Percentiles rank a stretch among this genome's conserved stretches.
These are phyloP conservation scores for Sporothrix protearum DNA, from an alignment of 2,329 filamentous ascomycete species.

Conservation along the genomic window DNA sequence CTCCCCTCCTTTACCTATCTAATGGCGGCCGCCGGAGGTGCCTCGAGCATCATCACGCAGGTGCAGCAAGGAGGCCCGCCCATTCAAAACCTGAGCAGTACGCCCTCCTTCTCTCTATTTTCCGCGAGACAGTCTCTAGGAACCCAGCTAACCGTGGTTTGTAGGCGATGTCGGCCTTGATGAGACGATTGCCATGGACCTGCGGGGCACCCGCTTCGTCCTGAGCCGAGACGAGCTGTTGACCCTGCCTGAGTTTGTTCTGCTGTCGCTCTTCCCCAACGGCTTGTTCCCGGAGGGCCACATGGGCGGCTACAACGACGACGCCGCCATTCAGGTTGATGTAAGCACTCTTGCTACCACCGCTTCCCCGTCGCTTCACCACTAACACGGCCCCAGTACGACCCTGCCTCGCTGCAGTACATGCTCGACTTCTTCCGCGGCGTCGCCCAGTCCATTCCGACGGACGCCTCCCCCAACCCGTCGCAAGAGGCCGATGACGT, in stretches of 20 bases:
- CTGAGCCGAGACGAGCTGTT: conserved; percentile 92
- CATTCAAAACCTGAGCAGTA: conserved; percentile 84
- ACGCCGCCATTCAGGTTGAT: conserved; percentile 94
- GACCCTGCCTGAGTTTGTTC: conserved; percentile 93
- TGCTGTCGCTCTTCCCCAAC: conserved; percentile 96
- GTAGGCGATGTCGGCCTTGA: conserved; percentile 72
- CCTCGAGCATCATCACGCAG: conserved; percentile 98
- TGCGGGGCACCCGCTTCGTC: conserved; percentile 91
- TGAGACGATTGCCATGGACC: conserved; percentile 91
- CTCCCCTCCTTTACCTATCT: conserved; percentile 90
- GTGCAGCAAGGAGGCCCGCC: conserved; percentile 91
- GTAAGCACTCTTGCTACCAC: conserved; percentile 59
- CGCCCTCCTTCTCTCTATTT: no score
- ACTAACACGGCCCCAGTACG: conserved; percentile 68
- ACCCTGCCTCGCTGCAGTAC: conserved; percentile 92
- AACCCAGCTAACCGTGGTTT: not conserved
- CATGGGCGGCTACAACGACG: conserved; percentile 87
- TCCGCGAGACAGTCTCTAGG: conserved; percentile 30
- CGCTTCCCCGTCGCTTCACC: no score
- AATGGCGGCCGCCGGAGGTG: conserved; percentile 96
- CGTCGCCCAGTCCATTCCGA: conserved; percentile 92
- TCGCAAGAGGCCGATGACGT: conserved; percentile 64
- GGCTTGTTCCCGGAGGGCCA: conserved; percentile 96
- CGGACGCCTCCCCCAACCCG: conserved; percentile 62
- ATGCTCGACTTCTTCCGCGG: conserved; percentile 98